Percentiles rank a stretch among this genome's conserved stretches.
These are phyloP conservation scores for Stephanodiscus triporus DNA, from an alignment of 108 stramenopile species.

Conservation along the genomic window DNA sequence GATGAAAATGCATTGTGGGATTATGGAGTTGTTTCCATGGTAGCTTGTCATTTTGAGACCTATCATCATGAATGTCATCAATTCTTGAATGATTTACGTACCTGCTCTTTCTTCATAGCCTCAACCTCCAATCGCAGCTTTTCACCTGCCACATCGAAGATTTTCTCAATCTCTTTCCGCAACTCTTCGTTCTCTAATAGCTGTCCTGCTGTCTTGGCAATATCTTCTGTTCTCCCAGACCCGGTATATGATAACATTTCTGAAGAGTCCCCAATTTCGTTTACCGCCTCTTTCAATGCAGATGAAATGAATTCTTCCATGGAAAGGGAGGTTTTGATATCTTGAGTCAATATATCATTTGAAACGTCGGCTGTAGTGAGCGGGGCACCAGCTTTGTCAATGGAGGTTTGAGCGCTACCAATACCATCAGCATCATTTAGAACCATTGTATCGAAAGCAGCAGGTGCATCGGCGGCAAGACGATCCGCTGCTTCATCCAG, in stretches of 20 bases:
- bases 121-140: constrained; percentile 32
- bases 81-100: constrained; percentile 10
- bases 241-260: constrained; percentile 8
- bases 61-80: neutral
- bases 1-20: neutral
- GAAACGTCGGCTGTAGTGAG: constrained; percentile 44
- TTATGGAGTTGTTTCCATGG: neutral
- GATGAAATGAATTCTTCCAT: constrained; percentile 44
- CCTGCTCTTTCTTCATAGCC: constrained; percentile 42
- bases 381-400: neutral
- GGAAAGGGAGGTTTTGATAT: constrained; percentile 32
- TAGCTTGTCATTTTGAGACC: neutral
- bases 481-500: constrained; percentile 19
- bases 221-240: constrained; percentile 10
- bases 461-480: neutral
- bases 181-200: constrained; percentile 34
- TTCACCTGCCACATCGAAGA: constrained; percentile 44
- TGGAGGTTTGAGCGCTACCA: constrained; percentile 6
- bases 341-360: constrained; percentile 40
- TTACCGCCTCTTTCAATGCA: constrained; percentile 34
- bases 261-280: constrained; percentile 28
- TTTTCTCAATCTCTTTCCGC: constrained; percentile 38
- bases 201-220: constrained; percentile 19
- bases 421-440: constrained; percentile 45
- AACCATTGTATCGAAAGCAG: constrained; percentile 8